These are phyloP conservation scores for Myriosclerotinia duriaeana DNA, from an alignment of 2,329 filamentous ascomycete genomes.

Conservation along the genomic window DNA sequence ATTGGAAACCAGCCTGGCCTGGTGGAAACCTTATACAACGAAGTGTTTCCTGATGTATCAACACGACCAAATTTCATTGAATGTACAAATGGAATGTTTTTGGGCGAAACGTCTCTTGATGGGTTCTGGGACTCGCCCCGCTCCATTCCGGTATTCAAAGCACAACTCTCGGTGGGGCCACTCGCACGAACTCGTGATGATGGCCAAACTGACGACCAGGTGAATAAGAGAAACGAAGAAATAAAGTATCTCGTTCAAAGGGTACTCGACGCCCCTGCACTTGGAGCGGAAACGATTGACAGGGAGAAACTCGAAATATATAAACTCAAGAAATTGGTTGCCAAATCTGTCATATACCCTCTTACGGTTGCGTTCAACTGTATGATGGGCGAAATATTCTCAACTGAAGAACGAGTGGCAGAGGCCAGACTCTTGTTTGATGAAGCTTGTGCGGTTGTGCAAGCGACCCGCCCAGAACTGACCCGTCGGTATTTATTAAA, in stretches of 20 bases:
- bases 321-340: slow-evolving; percentile 10
- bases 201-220: slow-evolving; percentile 7
- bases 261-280: slow-evolving; percentile 1
- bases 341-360: slow-evolving; percentile 10
- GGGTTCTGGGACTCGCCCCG: slow-evolving; percentile 1
- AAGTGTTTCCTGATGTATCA: slow-evolving; percentile 3
- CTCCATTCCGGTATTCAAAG: neutral
- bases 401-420: slow-evolving; percentile 13
- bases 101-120: neutral
- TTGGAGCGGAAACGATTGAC: neutral
- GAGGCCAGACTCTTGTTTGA: slow-evolving; percentile 4
- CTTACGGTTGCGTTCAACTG: slow-evolving; percentile 17
- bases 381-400: slow-evolving; percentile 13
- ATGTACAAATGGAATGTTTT: neutral
- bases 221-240: slow-evolving; percentile 5
- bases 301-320: neutral
- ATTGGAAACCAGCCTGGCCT: slow-evolving; percentile 6
- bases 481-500: neutral
- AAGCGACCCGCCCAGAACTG: neutral
- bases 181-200: slow-evolving; percentile 12
- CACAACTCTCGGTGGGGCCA: slow-evolving; percentile 1
- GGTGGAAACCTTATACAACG: neutral
- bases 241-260: neutral
- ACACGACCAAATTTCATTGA: slow-evolving; percentile 13
- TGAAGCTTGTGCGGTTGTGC: slow-evolving; percentile 7